Percentiles rank a stretch among this genome's conserved stretches.
Conservation (phyloP, 1,284 basidiomycete genomes). For the Malassezia sp. region DNA sequence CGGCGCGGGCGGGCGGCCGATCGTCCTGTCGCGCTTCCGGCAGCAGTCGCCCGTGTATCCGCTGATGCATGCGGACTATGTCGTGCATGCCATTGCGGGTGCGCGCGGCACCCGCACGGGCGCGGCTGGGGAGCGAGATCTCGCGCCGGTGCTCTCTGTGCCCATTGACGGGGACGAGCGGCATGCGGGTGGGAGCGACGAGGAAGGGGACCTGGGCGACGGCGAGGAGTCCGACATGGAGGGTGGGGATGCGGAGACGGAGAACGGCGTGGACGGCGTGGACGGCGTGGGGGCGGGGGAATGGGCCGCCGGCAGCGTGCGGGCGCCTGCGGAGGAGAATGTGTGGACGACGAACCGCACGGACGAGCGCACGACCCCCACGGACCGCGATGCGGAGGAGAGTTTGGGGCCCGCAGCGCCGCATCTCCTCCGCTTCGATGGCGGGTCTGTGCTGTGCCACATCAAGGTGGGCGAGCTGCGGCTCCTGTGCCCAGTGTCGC, state of each 20-base stretch:
- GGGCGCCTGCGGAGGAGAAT: conserved; percentile 10
- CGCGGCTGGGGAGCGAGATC: conserved; percentile 1
- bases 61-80: conserved; percentile 70
- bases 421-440: conserved; percentile 17
- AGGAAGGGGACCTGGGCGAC: background rate
- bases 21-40: conserved; percentile 82
- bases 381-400: too few species aligned
- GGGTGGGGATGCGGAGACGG: too few species aligned
- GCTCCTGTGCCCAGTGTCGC: conserved; percentile 67
- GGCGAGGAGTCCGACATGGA: background rate
- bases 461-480: conserved; percentile 61
- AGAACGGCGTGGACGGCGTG: conserved; percentile 18
- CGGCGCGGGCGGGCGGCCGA: conserved; percentile 68
- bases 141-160: conserved; percentile 11
- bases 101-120: background rate
- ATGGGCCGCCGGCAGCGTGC: background rate
- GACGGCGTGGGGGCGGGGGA: conserved; percentile 12
- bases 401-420: too few species aligned
- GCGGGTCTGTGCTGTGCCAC: conserved; percentile 61
- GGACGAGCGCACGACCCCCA: background rate
- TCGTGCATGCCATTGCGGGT: conserved; percentile 50
- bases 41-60: conserved; percentile 66
- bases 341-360: conserved; percentile 19
- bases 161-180: conserved; percentile 4
- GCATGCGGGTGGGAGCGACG: too few species aligned